Percentiles rank a stretch among this genome's conserved stretches.
Evolutionary conservation across 1,284 basidiomycete species (phyloP).

Genomic region (Ceratobasidium sp.): DNA sequence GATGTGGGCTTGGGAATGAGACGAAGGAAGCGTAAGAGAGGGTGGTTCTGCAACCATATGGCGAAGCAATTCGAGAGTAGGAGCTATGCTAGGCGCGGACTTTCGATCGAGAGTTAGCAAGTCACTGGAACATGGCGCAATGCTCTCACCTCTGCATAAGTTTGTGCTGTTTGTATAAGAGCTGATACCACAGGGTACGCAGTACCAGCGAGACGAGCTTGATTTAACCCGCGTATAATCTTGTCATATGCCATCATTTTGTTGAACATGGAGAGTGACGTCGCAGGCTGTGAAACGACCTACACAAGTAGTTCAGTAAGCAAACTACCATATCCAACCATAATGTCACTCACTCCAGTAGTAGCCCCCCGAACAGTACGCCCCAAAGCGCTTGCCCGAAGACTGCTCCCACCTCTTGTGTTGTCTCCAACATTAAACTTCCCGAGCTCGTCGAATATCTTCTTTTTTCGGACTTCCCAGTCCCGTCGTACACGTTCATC

Average conservation of each 20-base stretch:
- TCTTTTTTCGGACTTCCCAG: conserved; percentile 90
- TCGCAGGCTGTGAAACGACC: conserved; percentile 49
- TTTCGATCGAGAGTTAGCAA: conserved; percentile 10
- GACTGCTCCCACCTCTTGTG: conserved; percentile 40
- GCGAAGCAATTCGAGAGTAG: conserved; percentile 73
- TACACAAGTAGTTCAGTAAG: conserved; percentile 36
- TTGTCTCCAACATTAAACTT: conserved; percentile 51
- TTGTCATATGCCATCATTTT: conserved; percentile 96
- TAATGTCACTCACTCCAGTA: conserved; percentile 32
- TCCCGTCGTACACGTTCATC: conserved; percentile 79
- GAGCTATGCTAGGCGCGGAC: conserved; percentile 52
- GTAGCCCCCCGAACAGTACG: conserved; percentile 39
- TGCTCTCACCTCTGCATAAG: conserved; percentile 62
- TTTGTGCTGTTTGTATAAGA: conserved; percentile 67
- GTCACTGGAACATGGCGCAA: neutral
- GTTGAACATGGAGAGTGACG: conserved; percentile 81
- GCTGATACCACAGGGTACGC: conserved; percentile 78
- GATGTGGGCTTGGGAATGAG: conserved; percentile 78
- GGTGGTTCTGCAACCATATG: conserved; percentile 76
- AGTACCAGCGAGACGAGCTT: conserved; percentile 70
- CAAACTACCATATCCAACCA: neutral
- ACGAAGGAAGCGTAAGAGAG: conserved; percentile 62
- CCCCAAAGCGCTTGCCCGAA: conserved; percentile 41
- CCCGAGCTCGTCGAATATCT: conserved; percentile 90
- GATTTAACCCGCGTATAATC: conserved; percentile 76